A percentile compares a stretch with the other conserved stretches of the same genome.
Evolutionary conservation across 2,329 filamentous ascomycete species (phyloP).

Genomic region (Colletotrichum liaoningense): DNA sequence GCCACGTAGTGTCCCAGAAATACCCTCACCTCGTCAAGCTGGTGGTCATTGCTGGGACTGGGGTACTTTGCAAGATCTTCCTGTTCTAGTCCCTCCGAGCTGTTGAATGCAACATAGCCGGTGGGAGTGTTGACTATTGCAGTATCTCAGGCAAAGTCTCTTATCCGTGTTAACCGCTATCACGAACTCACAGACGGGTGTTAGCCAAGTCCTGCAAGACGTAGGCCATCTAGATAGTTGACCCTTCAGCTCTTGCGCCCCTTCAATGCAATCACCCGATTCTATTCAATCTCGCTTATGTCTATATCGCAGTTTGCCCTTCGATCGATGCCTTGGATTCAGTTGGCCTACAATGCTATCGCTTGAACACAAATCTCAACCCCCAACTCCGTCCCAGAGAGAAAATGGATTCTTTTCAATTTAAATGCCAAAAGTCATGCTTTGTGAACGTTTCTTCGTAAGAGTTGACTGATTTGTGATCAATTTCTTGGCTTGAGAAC

Average conservation of each 20-base stretch:
- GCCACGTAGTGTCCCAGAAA: not conserved
- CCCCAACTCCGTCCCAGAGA: not conserved
- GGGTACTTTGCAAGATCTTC: not conserved
- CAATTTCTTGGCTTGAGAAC: slow-evolving; percentile 45
- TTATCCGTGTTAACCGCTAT: not conserved
- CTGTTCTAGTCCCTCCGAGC: not conserved
- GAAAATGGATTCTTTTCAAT: not conserved
- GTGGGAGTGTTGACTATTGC: not conserved
- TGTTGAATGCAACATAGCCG: not conserved
- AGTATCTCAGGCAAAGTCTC: not conserved
- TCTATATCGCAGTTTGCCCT: not conserved
- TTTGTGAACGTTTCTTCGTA: not conserved
- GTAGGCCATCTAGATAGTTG: not conserved
- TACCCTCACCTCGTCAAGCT: not conserved
- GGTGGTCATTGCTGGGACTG: not conserved
- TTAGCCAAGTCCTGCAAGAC: not conserved
- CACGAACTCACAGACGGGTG: not conserved
- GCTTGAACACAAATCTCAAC: not conserved
- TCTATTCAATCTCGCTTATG: not conserved
- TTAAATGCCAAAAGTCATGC: not conserved
- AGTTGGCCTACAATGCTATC: not conserved
- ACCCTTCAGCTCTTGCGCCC: not conserved
- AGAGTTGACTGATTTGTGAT: not conserved
- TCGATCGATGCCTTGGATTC: not conserved
- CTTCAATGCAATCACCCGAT: not conserved